phyloP scores from a whole-genome alignment of 371 early-diverging fungal genomes.

The Lichtheimia ramosa region DNA sequence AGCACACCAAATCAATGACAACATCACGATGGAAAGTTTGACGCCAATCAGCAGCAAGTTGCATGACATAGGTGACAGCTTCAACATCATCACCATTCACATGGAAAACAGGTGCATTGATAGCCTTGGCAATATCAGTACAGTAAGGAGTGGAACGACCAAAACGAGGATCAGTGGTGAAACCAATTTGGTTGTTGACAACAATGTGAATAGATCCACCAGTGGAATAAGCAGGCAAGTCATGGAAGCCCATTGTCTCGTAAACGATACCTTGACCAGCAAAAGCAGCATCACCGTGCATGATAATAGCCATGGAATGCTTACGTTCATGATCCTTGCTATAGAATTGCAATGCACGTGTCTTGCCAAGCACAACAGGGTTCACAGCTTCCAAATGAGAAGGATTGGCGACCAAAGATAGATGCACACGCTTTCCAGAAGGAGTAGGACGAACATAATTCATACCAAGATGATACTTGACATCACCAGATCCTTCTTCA shows the following conservation, averaged over 20 bases:
- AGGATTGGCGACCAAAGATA: conserved; percentile 96
- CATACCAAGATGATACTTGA: conserved; percentile 97
- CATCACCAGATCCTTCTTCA: conserved; percentile 97
- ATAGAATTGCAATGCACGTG: conserved; percentile 92
- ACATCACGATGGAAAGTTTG: conserved; percentile 94
- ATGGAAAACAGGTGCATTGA: conserved; percentile 95
- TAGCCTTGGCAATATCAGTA: conserved; percentile 96
- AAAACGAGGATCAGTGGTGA: conserved; percentile 95
- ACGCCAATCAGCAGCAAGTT: conserved; percentile 95
- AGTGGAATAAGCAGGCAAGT: conserved; percentile 91
- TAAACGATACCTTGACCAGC: conserved; percentile 97
- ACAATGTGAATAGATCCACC: conserved; percentile 97
- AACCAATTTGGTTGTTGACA: conserved; percentile 98
- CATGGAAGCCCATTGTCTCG: conserved; percentile 95
- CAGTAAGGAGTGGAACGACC: conserved; percentile 96
- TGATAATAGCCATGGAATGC: conserved; percentile 86
- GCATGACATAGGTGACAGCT: conserved; percentile 92
- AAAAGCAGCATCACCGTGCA: conserved; percentile 99
- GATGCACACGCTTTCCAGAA: conserved; percentile 92
- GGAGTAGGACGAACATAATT: conserved; percentile 95
- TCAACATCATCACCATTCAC: conserved; percentile 98
- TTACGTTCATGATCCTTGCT: conserved; percentile 78
- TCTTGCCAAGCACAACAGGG: conserved; percentile 97
- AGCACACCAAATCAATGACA: conserved; percentile 95
- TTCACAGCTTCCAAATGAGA: conserved; percentile 98